A percentile compares a stretch with the other conserved stretches of the same genome.
These are phyloP conservation scores for Stenogyne calaminthoides DNA, from an alignment of 305 asterid genomes.

Conservation along the genomic window DNA sequence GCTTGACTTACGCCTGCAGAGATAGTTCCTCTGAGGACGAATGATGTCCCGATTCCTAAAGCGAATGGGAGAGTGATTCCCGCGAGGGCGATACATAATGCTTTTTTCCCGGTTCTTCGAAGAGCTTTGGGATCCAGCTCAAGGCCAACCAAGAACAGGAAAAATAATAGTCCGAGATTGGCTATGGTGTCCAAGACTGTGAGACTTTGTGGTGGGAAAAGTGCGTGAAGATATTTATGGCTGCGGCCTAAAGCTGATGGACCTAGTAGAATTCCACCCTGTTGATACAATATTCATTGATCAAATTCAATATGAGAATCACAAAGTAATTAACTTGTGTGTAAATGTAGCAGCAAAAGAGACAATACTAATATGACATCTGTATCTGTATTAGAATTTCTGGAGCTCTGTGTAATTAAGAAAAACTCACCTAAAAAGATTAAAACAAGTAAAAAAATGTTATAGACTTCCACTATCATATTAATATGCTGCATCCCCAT, in stretches of 20 bases:
- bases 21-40: conserved; percentile 50
- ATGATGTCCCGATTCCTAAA: conserved; percentile 68
- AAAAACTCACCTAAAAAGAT: neutral
- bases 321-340: neutral
- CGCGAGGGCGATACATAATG: conserved; percentile 57
- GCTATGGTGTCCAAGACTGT: conserved; percentile 75
- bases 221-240: conserved; percentile 43
- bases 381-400: neutral
- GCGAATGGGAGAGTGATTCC: conserved; percentile 67
- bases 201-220: conserved; percentile 63
- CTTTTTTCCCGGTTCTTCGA: conserved; percentile 60
- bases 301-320: neutral
- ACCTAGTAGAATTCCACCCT: conserved; percentile 83
- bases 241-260: conserved; percentile 79
- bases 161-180: conserved; percentile 70
- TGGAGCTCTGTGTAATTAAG: neutral
- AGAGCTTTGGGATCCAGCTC: conserved; percentile 68
- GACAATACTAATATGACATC: neutral
- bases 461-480: neutral
- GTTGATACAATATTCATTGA: conserved; percentile 10
- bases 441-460: neutral
- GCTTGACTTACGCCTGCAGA: conserved; percentile 48
- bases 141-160: conserved; percentile 72
- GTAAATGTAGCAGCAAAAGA: neutral
- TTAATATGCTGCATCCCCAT: neutral